phyloP scores from a whole-genome alignment of 192 early-diverging fungal genomes.

The Coemansia sp. region DNA sequence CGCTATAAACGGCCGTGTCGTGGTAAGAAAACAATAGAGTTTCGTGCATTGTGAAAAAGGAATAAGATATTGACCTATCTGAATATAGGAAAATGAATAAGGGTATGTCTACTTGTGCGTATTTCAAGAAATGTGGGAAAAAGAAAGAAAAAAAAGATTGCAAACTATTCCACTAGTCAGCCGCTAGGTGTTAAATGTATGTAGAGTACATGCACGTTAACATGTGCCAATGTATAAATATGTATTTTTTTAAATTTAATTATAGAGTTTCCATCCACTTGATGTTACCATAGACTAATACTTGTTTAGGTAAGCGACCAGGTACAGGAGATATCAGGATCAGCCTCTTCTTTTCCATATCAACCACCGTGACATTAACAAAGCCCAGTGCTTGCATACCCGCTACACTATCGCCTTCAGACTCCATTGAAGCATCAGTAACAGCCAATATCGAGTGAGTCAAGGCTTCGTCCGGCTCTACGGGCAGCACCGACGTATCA shows the following conservation, averaged over 20 bases:
- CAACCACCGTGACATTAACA: constrained; percentile 63
- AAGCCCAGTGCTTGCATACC: constrained; percentile 71
- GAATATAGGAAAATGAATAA: background rate
- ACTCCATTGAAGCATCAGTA: constrained; percentile 56
- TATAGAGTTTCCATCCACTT: constrained; percentile 88
- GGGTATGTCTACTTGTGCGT: background rate
- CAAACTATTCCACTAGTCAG: background rate
- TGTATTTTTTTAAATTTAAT: background rate
- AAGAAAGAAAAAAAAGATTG: background rate
- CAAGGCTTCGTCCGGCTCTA: constrained; percentile 80
- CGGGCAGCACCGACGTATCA: constrained; percentile 78
- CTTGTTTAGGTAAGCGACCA: constrained; percentile 81
- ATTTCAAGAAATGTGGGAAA: background rate
- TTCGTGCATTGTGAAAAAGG: background rate
- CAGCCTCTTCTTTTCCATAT: constrained; percentile 78
- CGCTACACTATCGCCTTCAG: constrained; percentile 68
- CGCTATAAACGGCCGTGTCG: constrained; percentile 28
- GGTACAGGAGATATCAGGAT: constrained; percentile 87
- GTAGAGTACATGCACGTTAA: background rate
- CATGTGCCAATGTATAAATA: constrained; percentile 1
- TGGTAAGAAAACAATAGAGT: constrained; percentile 38
- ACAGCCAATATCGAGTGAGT: constrained; percentile 87
- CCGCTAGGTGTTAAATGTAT: background rate
- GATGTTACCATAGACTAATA: constrained; percentile 78
- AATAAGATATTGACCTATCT: background rate